Evolutionary conservation across 106 monocot species (phyloP).

Genomic region (Ottelia alismoides): DNA sequence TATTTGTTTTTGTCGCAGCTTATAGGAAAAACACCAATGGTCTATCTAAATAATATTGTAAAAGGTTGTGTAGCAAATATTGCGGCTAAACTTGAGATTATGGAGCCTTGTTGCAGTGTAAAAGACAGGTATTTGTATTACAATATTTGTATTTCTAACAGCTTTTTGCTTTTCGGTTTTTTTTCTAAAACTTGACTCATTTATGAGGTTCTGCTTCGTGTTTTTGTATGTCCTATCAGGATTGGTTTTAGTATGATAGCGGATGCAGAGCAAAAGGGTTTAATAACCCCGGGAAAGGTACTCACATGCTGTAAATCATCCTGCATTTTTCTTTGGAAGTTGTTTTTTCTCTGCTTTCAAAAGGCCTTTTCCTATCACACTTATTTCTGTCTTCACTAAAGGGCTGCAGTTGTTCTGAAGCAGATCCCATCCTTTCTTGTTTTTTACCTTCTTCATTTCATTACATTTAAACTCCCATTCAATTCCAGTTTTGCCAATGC

Average conservation of each 20-base stretch:
- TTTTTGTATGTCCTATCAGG: too few species aligned
- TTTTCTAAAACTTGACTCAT: not conserved
- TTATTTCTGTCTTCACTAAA: not conserved
- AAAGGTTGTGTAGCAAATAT: conserved; percentile 80
- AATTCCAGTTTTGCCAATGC: too few species aligned
- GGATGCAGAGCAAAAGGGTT: conserved; percentile 81
- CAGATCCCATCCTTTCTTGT: too few species aligned
- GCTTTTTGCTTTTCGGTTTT: not conserved
- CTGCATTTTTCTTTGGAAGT: too few species aligned
- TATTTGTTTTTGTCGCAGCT: too few species aligned
- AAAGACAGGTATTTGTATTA: conserved; percentile 62
- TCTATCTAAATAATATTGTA: conserved; percentile 81
- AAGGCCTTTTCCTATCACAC: not conserved
- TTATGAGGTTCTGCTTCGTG: too few species aligned
- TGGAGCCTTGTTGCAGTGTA: conserved; percentile 98
- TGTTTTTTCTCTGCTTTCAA: too few species aligned
- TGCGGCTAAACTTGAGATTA: conserved; percentile 95
- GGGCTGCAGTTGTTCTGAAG: too few species aligned
- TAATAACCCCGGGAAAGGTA: conserved; percentile 96
- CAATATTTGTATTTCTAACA: not conserved
- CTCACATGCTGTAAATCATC: not conserved
- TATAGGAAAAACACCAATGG: conserved; percentile 97
- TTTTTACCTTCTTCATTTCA: too few species aligned
- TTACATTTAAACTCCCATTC: too few species aligned
- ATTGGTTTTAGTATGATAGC: conserved; percentile 94